These are phyloP conservation scores for Aureobasidium uvarum DNA, from an alignment of 2,329 filamentous ascomycete species.

Conservation along the genomic window DNA sequence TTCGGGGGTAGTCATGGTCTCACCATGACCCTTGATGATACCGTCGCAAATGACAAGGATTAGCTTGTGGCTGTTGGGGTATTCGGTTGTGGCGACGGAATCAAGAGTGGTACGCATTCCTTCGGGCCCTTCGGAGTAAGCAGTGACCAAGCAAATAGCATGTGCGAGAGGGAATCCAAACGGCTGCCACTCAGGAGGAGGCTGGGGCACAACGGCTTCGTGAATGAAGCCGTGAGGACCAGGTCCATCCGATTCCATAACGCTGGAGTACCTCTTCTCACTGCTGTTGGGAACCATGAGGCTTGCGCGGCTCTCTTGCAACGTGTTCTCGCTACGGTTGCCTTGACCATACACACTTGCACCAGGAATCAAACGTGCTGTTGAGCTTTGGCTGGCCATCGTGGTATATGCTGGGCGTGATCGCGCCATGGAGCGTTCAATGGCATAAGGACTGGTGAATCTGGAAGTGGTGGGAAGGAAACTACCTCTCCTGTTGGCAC, in stretches of 20 bases:
- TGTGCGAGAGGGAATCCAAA: constrained; percentile 95
- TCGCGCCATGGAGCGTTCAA: constrained; percentile 59
- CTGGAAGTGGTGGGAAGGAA: constrained; percentile 92
- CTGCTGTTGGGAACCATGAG: constrained; percentile 44
- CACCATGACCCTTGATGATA: constrained; percentile 94
- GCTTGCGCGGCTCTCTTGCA: constrained; percentile 48
- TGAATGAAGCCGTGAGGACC: constrained; percentile 95
- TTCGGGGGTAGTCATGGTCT: constrained; percentile 82
- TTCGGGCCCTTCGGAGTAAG: constrained; percentile 92
- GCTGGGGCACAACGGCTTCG: constrained; percentile 91
- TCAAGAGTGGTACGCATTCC: constrained; percentile 92
- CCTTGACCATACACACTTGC: constrained; percentile 66
- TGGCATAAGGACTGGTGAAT: constrained; percentile 86
- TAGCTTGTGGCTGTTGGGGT: constrained; percentile 98
- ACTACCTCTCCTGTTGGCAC: constrained; percentile 75
- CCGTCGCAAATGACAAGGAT: constrained; percentile 97
- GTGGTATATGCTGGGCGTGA: constrained; percentile 69
- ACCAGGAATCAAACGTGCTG: constrained; percentile 64
- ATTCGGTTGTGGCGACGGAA: constrained; percentile 95
- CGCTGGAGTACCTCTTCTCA: constrained; percentile 54
- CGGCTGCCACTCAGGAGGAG: constrained; percentile 94
- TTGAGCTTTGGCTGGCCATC: constrained; percentile 87
- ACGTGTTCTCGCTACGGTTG: constrained; percentile 57
- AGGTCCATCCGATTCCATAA: constrained; percentile 60
- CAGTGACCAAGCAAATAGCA: constrained; percentile 89